Conservation (phyloP, 805 yeast species). For the Candida chauliodis region DNA sequence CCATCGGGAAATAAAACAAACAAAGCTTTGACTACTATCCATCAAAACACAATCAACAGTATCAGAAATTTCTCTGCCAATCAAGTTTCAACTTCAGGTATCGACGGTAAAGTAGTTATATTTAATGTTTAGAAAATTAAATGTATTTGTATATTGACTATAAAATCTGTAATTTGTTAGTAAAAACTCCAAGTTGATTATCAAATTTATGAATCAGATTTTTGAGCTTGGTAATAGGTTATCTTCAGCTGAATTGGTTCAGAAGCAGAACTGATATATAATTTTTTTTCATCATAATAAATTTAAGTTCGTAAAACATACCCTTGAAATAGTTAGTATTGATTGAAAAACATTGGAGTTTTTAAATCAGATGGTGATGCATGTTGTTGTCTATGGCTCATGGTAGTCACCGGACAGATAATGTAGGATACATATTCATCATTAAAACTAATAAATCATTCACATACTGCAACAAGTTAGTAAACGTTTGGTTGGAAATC, state of each 20-base stretch:
- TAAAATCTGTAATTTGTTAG: conserved; percentile 5
- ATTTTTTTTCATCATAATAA: conserved; percentile 57
- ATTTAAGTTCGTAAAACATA: conserved; percentile 5
- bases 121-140: conserved; percentile 37
- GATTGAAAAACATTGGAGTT: conserved; percentile 1
- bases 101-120: conserved; percentile 88
- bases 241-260: conserved; percentile 76
- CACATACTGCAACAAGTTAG: conserved; percentile 2
- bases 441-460: conserved; percentile 12
- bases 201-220: conserved; percentile 7
- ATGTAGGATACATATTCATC: conserved; percentile 24
- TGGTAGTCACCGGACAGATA: conserved; percentile 47
- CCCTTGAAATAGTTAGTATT: conserved; percentile 1
- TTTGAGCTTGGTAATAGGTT: conserved; percentile 59
- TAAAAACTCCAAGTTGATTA: not conserved
- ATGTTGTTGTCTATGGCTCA: conserved; percentile 82
- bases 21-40: conserved; percentile 64
- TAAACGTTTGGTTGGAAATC: not conserved
- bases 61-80: conserved; percentile 47
- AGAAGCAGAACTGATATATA: conserved; percentile 94
- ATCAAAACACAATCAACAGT: conserved; percentile 83
- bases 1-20: conserved; percentile 22
- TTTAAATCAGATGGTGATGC: conserved; percentile 93
- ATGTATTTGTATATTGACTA: not conserved
- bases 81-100: conserved; percentile 67